phyloP scores from a whole-genome alignment of 1,284 basidiomycete species.

The Pulveroboletus sp. region DNA sequence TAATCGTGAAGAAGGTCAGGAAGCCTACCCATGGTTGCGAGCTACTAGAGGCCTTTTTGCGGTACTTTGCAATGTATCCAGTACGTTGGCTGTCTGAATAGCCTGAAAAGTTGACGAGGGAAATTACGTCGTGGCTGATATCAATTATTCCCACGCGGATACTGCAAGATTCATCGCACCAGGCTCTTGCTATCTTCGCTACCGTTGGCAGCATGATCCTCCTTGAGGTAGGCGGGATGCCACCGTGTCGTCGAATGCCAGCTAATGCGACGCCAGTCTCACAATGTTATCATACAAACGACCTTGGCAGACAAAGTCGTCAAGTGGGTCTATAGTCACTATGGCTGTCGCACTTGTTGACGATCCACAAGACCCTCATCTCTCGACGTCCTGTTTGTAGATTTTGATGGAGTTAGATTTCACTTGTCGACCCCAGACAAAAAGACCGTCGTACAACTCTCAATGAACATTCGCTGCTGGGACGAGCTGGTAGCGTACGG shows the following conservation, averaged over 20 bases:
- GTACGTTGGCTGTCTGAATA: constrained; percentile 10
- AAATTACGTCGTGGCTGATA: constrained; percentile 25
- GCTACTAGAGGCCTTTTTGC: constrained; percentile 13
- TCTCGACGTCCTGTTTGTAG: constrained; percentile 94
- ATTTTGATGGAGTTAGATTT: constrained; percentile 97
- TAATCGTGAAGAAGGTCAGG: not conserved
- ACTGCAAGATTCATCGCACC: constrained; percentile 4
- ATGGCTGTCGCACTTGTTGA: constrained; percentile 13
- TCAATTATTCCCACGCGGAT: constrained; percentile 35
- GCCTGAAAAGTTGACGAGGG: constrained; percentile 24
- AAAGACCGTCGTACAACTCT: constrained; percentile 81
- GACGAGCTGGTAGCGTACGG: constrained; percentile 89
- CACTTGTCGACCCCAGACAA: constrained; percentile 86
- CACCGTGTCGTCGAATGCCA: constrained; percentile 1
- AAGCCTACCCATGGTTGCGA: constrained; percentile 31
- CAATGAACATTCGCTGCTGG: constrained; percentile 99
- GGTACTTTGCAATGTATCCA: constrained; percentile 14
- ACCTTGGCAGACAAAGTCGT: constrained; percentile 87
- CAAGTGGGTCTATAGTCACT: constrained; percentile 54
- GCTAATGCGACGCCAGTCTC: constrained; percentile 53
- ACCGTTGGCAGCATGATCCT: constrained; percentile 57
- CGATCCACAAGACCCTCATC: constrained; percentile 69
- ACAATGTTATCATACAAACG: constrained; percentile 92
- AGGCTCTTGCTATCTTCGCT: not conserved
- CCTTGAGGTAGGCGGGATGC: constrained; percentile 55